Base-by-base conservation (phyloP, 768 basidiomycete genomes). In the Phlebiopsis flavidoalba region DNA sequence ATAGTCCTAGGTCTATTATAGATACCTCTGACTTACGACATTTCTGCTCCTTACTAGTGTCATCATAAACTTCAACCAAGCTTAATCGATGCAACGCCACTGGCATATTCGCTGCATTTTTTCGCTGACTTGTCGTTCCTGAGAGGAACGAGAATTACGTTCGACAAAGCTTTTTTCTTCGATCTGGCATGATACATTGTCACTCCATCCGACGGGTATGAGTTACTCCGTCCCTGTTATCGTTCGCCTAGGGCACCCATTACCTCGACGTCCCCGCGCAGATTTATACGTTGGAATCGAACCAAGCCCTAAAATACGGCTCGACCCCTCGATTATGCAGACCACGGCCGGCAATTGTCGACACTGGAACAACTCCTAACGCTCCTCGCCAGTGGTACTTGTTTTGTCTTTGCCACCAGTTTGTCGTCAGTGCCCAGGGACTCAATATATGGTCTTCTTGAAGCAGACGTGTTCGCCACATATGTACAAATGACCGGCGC, bases 401-500 rank as follows among this genome's bases (percentile, higher is more conserved):
- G 1, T 3, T 2, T n/a, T 2, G 14, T 53, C 21, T 17, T 11
- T 5, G 55, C 53, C 15, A 8, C 15, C n/a, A n/a, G n/a, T n/a
- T n/a, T n/a, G n/a, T n/a, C n/a, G n/a, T 31, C 26, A 31, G n/a
- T 31, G 26, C 26, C 26, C 26, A 31, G 6, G 6, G 6, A 31
- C 26, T 31, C 26, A 31, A 33, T 5, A 33, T 19, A 10, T 37
- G 5, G 6, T 5, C 6, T 53, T 31, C 50, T n/a, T 36, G 37
- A n/a, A n/a, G n/a, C 26, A 55, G 60, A 46, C 49, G 31, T 21
- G 26, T 85, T 83, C 73, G 65, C 77, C 37, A 71, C 70, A 1
- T 87, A 86, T 64, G 74, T 79, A 65, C 7, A 72, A 10, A 79
- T 78, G 4, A 83, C 81, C 0, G 81, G 80, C 8, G 84, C 78